A percentile compares a stretch with the other conserved stretches of the same genome.
phyloP scores from a whole-genome alignment of 2,329 filamentous ascomycete genomes.

The Beauveria pseudobassiana region DNA sequence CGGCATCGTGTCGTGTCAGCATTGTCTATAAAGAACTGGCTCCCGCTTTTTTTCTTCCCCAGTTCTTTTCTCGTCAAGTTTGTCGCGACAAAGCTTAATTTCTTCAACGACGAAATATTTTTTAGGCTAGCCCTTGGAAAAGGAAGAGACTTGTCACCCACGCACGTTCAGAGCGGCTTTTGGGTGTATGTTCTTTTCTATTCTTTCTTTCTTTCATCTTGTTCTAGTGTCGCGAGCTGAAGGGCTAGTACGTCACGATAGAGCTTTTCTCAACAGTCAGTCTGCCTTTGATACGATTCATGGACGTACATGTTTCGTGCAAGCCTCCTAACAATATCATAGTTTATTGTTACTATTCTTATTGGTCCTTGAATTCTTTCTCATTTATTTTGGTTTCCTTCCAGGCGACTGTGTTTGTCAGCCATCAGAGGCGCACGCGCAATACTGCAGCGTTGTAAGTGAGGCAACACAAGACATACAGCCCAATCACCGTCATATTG shows the following conservation, averaged over 20 bases:
- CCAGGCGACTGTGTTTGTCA: not conserved
- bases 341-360: not conserved
- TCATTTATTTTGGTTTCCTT: not conserved
- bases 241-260: not conserved
- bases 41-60: not conserved
- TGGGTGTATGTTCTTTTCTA: not conserved
- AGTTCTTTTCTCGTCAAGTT: not conserved
- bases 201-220: not conserved
- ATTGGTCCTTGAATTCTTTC: not conserved
- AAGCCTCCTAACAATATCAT: not conserved
- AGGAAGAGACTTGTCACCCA: not conserved
- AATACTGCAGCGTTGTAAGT: not conserved
- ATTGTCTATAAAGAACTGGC: not conserved
- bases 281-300: too few relatives aligned
- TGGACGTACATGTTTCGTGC: not conserved
- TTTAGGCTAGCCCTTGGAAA: not conserved
- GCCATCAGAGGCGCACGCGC: not conserved
- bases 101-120: not conserved
- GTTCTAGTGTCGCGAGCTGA: not conserved
- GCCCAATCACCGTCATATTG: not conserved
- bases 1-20: not conserved
- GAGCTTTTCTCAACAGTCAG: not conserved
- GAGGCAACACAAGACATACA: not conserved
- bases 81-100: not conserved
- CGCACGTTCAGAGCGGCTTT: slow-evolving; percentile 7